Evolutionary conservation across 352 stramenopile genomes (phyloP), one percentile per base, ranked within the genome.

Genomic region (Phytophthora pluvialis): DNA sequence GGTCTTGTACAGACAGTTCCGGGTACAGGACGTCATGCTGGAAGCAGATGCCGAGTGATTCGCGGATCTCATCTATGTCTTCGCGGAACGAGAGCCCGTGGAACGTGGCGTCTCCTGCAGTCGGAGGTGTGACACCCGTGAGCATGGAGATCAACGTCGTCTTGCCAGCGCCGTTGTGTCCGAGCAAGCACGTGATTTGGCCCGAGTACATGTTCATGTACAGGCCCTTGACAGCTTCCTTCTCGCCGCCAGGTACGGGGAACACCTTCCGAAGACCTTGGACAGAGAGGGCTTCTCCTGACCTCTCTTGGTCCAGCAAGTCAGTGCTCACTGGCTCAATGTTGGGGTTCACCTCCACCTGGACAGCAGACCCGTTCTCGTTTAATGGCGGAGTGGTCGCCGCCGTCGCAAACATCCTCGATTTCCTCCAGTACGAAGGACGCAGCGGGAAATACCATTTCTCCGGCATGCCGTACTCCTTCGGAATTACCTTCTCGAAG

Each of bases 71-170:
- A 32, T 78, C 60, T 62, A 95, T 86, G 57, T 98, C 69, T 42
- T 81, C 36, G 6, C 39, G 63, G 11, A 96, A 76, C n/a, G 80
- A 89, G 11, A 72, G 46, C 1, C 61, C 62, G 4, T 67, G 53
- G 21, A 68, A 65, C 2, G 57, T 98, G n/a, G 79, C 83, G 8
- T 87, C 69, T 3, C 85, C 83, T 13, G 52, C 50, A 0, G 73
- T 84, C 0, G 83, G 64, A 28, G 75, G 64, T 12, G 77, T 73
- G 46, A 91, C 73, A 21, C 81, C 83, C 7, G 81, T 93, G 15
- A 93, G 75, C 78, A 97, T 96, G 59, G 48, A 98, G 63, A 70
- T 80, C 33, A 99, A 72, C 18, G 97, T 99, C 45, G 96, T 99
- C 73, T 99, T 99, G 8, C 93, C 92, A 18, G 80, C 80, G 18